Evolutionary conservation across 805 yeast genomes (phyloP), one percentile per base, ranked within the genome.

Genomic region (Metschnikowia chrysomelidarum): DNA sequence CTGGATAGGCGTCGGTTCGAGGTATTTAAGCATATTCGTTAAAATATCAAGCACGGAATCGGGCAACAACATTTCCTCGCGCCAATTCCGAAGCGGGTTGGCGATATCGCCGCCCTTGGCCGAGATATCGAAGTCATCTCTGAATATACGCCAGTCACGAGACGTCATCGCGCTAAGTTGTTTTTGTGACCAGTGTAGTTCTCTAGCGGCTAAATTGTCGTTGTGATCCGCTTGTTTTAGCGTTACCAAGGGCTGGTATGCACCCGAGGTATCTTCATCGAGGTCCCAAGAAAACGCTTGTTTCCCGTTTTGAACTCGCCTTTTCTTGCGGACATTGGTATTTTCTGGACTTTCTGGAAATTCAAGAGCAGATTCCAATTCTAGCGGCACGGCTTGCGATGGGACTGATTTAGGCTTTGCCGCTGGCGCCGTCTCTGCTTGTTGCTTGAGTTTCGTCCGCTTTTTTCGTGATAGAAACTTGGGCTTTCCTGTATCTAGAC

Each of bases 111-210:
- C 44, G 6, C 76, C 76, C 45, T 75, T 79, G 0, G 76, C 64
- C 1, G 69, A 62, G 15, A 91, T 86, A 46, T 74, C 74, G 54
- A 66, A 85, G 46, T 89, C 96, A 49, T 87, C 94, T 44, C 73
- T 74, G 56, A 91, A 67, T 21, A 87, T 81, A 38, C 96, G 70
- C 98, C 98, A 91, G 57, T 93, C 98, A 44, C 97, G 68, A 0
- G 70, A 64, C 0, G 76, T 75, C 98, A 91, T 88, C 25, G 75
- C 69, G 0, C 58, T 57, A 2, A 79, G 58, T 0, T 73, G 56
- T 50, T 91, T 93, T 25, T 77, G 69, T 0, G 77, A 60, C 98
- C 98, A 93, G 37, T 71, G 80, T 46, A 36, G 50, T 14, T 41
- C 53, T 42, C 17, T 57, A 59, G 28, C 24, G 28, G 45, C 47